Evolutionary conservation across 2,329 filamentous ascomycete genomes (phyloP), one percentile per base, ranked within the genome.

Genomic region (Plectosphaerella cucumerina): DNA sequence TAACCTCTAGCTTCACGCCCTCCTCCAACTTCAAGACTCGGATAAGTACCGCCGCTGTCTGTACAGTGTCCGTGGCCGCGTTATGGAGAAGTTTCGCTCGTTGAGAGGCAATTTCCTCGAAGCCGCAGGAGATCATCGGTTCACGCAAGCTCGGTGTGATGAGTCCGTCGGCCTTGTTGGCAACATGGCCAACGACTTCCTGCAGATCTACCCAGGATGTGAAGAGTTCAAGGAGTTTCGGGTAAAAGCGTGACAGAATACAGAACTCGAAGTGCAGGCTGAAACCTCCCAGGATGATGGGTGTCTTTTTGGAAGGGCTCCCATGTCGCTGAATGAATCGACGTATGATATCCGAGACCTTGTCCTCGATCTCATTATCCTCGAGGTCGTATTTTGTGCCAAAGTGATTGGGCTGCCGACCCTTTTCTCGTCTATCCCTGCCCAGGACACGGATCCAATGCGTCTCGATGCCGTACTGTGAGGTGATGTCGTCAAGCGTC

Each of bases 141-240:
- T 35, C 44, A 18, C 31, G 17, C 21, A 47, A 37, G 31, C 44
- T 47, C 18, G 44, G 33, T 15, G 22, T 17, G 20, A 47, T 37
- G 17, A 35, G 5, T 18, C 17, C 21, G 3, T 21, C 18, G 31
- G 21, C 31, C 17, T 37, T 35, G 17, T 22, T 37, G 44, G 44
- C 31, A 47, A 37, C 31, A 8, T 37, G 44, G 15, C 17, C 5
- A 17, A 31, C 17, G 5, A 37, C 26, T 35, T 47, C n/a, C 31
- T 47, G 44, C 31, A 47, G 44, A 37, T 47, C 44, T 15, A 47
- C 5, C 44, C 44, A 47, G 8, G 18, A n/a, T 21, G 44, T 47
- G 31, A 37, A 47, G 31, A 35, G 37, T 12, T 10, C n/a, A 6
- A 47, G 44, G 8, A 37, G 17, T 21, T 23, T 37, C 6, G 44